These are phyloP conservation scores for Lachancea waltii DNA, from an alignment of 805 yeast species.

Conservation along the genomic window DNA sequence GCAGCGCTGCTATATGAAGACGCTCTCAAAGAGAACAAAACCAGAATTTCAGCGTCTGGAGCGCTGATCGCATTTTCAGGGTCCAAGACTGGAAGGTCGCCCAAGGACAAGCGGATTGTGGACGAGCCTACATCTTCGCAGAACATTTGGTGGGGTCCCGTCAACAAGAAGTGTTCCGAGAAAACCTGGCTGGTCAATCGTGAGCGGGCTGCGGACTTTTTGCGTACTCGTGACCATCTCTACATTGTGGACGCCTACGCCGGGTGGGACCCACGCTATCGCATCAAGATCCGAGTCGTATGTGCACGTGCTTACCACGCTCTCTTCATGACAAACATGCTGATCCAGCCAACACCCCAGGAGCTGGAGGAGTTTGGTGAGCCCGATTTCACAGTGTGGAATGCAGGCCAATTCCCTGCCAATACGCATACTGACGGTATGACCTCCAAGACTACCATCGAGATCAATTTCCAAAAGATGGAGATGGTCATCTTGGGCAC, in stretches of 20 bases:
- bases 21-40: conserved; percentile 82
- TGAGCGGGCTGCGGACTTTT: conserved; percentile 93
- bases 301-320: conserved; percentile 99
- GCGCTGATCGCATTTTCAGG: conserved; percentile 96
- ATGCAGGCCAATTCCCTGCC: conserved; percentile 98
- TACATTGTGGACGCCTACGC: conserved; percentile 95
- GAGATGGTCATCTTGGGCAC: conserved; percentile 99
- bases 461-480: conserved; percentile 93
- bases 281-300: conserved; percentile 90
- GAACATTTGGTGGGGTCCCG: conserved; percentile 99
- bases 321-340: conserved; percentile 95
- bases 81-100: conserved; percentile 94
- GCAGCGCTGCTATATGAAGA: conserved; percentile 92
- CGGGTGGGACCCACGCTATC: conserved; percentile 98
- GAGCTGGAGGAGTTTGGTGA: conserved; percentile 87
- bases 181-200: conserved; percentile 92
- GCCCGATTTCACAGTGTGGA: conserved; percentile 97
- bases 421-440: conserved; percentile 93
- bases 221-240: conserved; percentile 90
- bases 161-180: conserved; percentile 88
- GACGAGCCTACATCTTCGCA: conserved; percentile 83
- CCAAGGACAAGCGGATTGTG: conserved; percentile 95
- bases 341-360: conserved; percentile 88
- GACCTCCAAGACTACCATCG: conserved; percentile 94
- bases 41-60: conserved; percentile 87